Evolutionary conservation across 257 asterid genomes (phyloP), one percentile per base, ranked within the genome.

Genomic region (Nicotiana paniculata): DNA sequence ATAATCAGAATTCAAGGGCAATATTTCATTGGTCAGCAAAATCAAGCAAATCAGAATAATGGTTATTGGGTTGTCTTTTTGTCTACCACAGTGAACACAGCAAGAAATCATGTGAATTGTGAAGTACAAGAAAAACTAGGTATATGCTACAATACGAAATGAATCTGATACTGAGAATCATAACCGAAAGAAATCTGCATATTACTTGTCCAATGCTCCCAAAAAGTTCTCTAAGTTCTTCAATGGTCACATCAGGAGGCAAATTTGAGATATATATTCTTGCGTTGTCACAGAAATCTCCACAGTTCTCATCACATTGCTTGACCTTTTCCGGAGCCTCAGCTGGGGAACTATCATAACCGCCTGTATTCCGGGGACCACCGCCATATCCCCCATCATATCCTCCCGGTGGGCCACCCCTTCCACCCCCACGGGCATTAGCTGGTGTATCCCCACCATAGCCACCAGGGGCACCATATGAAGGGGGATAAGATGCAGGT

Each of bases 121-220:
- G 63, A 62, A 4, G 43, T 43, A 32, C 1, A 17, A 53, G 28
- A 75, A 58, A 35, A 54, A 35, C 26, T 33, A 68, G 3, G 7
- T 32, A 81, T 80, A 15, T 66, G 79, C 64, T 51, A n/a, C n/a
- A 48, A 43, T 33, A 81, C 58, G 62, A n/a, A 32, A 69, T 32
- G 35, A 80, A 75, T 51, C 70, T 75, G 54, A 15, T 68, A 66
- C 70, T 58, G 62, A 68, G 69, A 84, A 66, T 70, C 81, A 83
- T 48, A 81, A 77, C 84, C 81, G 26, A 86, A 82, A 79, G 74
- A 82, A 85, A 87, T 80, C 81, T 79, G 91, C 85, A 89, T 83
- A 85, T 96, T 93, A 97, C 99, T 87, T 94, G 99, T 85, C 99
- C 99, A 30, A 97, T 97, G 90, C 98, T 95, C 86, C 99, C 99